A percentile compares a stretch with the other conserved stretches of the same genome.
phyloP scores from a whole-genome alignment of 306 rosid genomes.

The Boehmeria nivea region DNA sequence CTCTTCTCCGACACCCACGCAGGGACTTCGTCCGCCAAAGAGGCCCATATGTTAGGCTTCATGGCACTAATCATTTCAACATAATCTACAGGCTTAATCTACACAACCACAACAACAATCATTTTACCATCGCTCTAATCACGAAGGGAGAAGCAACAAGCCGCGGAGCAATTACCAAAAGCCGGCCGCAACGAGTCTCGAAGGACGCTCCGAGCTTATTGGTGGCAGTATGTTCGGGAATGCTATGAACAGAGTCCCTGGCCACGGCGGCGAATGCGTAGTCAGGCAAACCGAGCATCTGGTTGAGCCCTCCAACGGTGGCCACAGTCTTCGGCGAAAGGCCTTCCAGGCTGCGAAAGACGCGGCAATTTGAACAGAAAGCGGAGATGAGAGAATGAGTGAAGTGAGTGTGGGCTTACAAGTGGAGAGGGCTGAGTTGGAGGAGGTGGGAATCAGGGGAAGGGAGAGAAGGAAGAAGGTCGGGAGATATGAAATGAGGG shows the following conservation, averaged over 20 bases:
- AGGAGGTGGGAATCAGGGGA: conserved; percentile 79
- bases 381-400: not conserved
- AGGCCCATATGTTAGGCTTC: conserved; percentile 75
- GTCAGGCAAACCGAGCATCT: conserved; percentile 52
- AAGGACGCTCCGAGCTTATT: conserved; percentile 71
- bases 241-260: conserved; percentile 67
- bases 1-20: conserved; percentile 82
- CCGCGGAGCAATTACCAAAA: conserved; percentile 45
- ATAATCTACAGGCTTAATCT: conserved; percentile 80
- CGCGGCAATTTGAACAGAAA: not conserved
- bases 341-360: conserved; percentile 62
- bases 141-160: conserved; percentile 10
- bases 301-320: conserved; percentile 71
- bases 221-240: conserved; percentile 56
- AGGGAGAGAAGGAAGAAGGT: conserved; percentile 83
- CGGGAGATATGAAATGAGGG: conserved; percentile 67
- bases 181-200: conserved; percentile 84
- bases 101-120: conserved; percentile 13
- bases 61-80: conserved; percentile 64
- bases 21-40: conserved; percentile 94
- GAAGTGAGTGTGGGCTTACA: conserved; percentile 34
- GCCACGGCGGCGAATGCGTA: conserved; percentile 61
- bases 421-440: conserved; percentile 78
- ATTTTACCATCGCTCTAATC: not conserved
- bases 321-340: conserved; percentile 54